Conservation (phyloP, 2,329 filamentous ascomycete species). For the Chrysoporthe cubensis region DNA sequence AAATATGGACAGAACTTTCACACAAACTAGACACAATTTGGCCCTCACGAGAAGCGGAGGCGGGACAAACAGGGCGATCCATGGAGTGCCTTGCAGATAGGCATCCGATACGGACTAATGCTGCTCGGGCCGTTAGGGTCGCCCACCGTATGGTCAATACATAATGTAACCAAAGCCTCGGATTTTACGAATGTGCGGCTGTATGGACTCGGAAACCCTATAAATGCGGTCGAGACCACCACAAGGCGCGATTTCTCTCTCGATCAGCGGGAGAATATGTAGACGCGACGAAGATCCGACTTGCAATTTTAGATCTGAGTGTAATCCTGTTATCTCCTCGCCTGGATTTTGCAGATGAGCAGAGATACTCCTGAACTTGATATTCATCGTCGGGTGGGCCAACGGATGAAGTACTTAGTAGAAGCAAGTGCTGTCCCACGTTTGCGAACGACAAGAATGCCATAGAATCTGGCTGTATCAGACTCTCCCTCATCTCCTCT, state of each 20-base stretch:
- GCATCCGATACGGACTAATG: background rate
- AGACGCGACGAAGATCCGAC: background rate
- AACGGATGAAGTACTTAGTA: background rate
- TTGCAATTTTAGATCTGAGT: background rate
- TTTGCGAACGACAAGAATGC: too few relatives aligned
- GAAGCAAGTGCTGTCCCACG: background rate
- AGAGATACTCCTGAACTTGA: background rate
- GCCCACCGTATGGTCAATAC: background rate
- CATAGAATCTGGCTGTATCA: too few relatives aligned
- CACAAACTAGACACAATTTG: background rate
- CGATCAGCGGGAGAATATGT: background rate
- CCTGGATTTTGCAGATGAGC: background rate
- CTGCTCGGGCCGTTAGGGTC: background rate
- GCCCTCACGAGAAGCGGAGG: background rate
- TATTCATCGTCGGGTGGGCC: background rate
- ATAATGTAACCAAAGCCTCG: background rate
- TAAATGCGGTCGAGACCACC: background rate
- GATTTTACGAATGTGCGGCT: background rate
- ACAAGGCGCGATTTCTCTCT: background rate
- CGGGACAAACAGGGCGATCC: background rate
- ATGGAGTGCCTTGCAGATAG: background rate
- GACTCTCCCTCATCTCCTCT: too few relatives aligned
- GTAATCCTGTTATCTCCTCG: background rate
- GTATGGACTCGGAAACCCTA: background rate
- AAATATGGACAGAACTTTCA: too few relatives aligned